A percentile compares a stretch with the other conserved stretches of the same genome.
Conservation (phyloP, 805 yeast species). For the Wickerhamiella sergipiensis region DNA sequence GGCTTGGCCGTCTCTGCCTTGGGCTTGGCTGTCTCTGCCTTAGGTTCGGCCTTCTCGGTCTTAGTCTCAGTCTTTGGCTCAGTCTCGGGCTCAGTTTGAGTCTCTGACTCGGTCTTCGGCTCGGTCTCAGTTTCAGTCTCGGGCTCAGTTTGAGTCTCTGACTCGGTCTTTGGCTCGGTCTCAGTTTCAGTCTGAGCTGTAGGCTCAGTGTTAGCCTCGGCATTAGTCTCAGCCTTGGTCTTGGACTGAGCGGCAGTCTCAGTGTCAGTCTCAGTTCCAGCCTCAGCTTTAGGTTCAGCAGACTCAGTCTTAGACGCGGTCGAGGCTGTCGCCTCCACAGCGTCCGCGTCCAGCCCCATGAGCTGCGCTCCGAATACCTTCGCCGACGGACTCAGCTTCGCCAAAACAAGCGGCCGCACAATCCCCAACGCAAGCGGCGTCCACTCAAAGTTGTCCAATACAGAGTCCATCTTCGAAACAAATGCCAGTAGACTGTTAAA, state of each 20-base stretch:
- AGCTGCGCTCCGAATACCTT: background rate
- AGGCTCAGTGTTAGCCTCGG: background rate
- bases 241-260: background rate
- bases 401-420: constrained; percentile 3
- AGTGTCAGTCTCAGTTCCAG: background rate
- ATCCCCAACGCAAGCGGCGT: constrained; percentile 1
- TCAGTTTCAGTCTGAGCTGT: background rate
- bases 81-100: too few species aligned
- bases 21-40: too few species aligned
- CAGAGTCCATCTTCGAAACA: constrained; percentile 5
- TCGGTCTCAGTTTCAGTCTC: too few species aligned
- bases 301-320: too few species aligned
- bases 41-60: too few species aligned
- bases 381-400: background rate
- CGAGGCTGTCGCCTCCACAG: too few species aligned
- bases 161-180: background rate
- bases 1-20: background rate
- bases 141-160: background rate
- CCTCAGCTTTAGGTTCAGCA: background rate
- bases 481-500: constrained; percentile 4
- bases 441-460: constrained; percentile 5
- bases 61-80: too few species aligned
- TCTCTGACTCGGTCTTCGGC: background rate
- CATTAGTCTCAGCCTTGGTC: background rate
- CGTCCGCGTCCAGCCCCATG: background rate